Percentiles rank a stretch among this genome's conserved stretches.
Evolutionary conservation across 2,329 filamentous ascomycete genomes (phyloP).

Genomic region (Beauveria sp.): DNA sequence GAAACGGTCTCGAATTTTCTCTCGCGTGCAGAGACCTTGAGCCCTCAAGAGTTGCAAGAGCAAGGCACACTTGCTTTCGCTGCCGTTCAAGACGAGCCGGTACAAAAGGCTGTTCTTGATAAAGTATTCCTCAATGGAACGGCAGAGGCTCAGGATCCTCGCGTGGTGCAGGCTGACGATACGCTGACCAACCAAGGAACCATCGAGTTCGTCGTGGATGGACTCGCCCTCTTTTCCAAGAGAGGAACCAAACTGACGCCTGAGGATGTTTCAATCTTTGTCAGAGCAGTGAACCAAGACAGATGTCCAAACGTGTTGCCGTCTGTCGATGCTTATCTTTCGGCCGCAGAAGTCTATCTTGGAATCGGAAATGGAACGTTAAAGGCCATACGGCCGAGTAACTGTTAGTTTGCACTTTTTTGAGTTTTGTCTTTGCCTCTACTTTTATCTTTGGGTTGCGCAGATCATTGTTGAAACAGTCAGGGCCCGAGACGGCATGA

Average conservation of each 20-base stretch:
- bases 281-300: constrained; percentile 12
- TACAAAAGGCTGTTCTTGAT: constrained; percentile 15
- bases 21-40: constrained; percentile 11
- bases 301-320: constrained; percentile 11
- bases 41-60: neutral
- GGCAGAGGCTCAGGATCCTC: neutral
- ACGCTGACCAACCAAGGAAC: constrained; percentile 10
- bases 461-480: no score
- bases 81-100: constrained; percentile 15
- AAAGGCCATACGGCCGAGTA: neutral
- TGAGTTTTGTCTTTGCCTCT: no score
- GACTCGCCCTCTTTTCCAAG: neutral
- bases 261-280: neutral
- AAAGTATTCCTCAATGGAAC: neutral
- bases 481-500: no score
- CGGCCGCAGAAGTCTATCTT: neutral
- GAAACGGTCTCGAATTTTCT: constrained; percentile 13
- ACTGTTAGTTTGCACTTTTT: neutral
- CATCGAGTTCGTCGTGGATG: constrained; percentile 14
- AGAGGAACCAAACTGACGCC: constrained; percentile 7
- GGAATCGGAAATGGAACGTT: neutral
- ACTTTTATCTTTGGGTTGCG: no score
- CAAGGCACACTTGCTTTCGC: constrained; percentile 6
- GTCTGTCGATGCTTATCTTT: constrained; percentile 8
- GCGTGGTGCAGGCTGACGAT: constrained; percentile 9